Evolutionary conservation across 2,329 filamentous ascomycete genomes (phyloP).

Genomic region (Ophiostoma perfectum): DNA sequence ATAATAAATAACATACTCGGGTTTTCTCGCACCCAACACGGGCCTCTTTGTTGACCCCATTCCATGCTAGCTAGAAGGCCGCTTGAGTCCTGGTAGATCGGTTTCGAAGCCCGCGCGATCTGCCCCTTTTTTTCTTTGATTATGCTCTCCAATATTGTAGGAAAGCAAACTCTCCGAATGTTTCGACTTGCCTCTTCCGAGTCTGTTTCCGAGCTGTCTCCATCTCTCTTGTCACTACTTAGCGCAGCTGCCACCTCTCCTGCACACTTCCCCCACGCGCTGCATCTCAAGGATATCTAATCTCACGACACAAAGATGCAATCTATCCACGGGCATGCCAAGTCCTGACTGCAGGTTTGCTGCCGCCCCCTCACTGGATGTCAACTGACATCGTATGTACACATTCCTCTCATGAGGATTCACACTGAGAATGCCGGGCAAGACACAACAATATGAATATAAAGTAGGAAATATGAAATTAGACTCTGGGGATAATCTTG

Average conservation of each 20-base stretch:
- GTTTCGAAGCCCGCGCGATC: slow-evolving; percentile 5
- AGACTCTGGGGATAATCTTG: too few relatives aligned
- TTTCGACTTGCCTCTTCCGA: not conserved
- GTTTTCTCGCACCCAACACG: not conserved
- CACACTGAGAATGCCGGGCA: not conserved
- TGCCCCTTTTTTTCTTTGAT: not conserved
- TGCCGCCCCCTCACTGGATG: not conserved
- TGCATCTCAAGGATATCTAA: not conserved
- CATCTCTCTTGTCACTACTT: not conserved
- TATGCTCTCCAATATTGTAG: not conserved
- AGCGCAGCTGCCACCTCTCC: not conserved
- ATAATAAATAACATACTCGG: not conserved
- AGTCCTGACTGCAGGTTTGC: not conserved
- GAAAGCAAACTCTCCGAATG: not conserved
- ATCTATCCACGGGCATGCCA: slow-evolving; percentile 5
- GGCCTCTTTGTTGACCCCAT: slow-evolving; percentile 6
- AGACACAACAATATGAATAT: not conserved
- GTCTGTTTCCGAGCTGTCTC: not conserved
- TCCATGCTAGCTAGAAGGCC: not conserved
- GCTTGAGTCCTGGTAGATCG: not conserved
- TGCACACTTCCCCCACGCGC: not conserved
- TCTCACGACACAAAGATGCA: not conserved
- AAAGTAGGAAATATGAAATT: not conserved
- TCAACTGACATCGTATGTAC: not conserved
- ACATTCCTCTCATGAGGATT: not conserved